Evolutionary conservation across 2,329 filamentous ascomycete species (phyloP), one percentile per base, ranked within the genome.

Genomic region (Fusarium abutilonis): DNA sequence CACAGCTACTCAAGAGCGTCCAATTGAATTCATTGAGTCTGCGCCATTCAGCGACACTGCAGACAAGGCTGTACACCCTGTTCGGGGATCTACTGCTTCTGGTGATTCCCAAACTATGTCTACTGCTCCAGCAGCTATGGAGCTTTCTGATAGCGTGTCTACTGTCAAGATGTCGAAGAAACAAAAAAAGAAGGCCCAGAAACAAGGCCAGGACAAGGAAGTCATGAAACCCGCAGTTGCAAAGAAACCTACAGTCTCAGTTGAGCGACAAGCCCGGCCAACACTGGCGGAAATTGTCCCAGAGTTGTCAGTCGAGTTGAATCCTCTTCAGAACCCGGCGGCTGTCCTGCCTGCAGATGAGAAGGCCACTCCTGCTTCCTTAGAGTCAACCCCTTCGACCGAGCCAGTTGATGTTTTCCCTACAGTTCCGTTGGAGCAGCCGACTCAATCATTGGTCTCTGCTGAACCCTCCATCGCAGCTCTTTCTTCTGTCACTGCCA

Each of bases 101-200:
- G 11, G 39, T 23, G 28, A 38, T 31, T 17, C 9, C 26, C 29
- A 31, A 13, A 29, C 49, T 21, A 31, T 14, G 34, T 29, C 21
- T 29, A 34, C 19, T 11, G 26, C 28, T 11, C 28, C 36, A 8
- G 36, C 35, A 49, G 23, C 35, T 14, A 32, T 14, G 49, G 38
- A 43, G 35, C 28, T n/a, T 9, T 4, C 21, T 17, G 34, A 29
- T 2, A 34, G 15, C n/a, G 23, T 23, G 11, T 45, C 28, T 19
- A 15, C 60, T 14, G 39, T 59, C 5, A 72, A 73, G 54, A 71
- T 69, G 54, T 66, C 66, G 15, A 75, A 73, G 55, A 74, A 76
- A 52, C 70, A 77, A 39, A 77, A 74, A 63, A 75, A 75, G 60
- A 75, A 75, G 60, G 70, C 71, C 9, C 73, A 75, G 63, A 76